Evolutionary conservation across 768 basidiomycete genomes (phyloP).

Genomic region (Trametes meyenii): DNA sequence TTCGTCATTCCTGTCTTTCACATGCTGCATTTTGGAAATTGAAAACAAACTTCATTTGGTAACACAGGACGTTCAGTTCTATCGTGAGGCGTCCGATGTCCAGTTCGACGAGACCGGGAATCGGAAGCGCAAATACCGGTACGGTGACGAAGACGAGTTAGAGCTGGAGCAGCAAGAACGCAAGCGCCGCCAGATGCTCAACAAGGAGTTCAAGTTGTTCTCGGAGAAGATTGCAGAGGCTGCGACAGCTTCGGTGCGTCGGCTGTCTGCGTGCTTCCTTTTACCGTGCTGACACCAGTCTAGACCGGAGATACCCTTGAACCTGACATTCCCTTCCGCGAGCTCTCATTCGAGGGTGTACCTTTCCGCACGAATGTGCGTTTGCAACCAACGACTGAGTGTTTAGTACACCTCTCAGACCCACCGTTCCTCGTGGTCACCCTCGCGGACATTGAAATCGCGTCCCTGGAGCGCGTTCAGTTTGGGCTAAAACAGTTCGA

Average conservation of each 20-base stretch:
- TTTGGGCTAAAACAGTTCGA: conserved; percentile 97
- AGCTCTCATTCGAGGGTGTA: conserved; percentile 95
- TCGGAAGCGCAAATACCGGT: conserved; percentile 93
- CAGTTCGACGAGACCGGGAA: conserved; percentile 99
- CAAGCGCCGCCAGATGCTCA: conserved; percentile 83
- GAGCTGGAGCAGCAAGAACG: conserved; percentile 98
- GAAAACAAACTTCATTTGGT: conserved; percentile 11
- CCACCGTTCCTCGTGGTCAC: conserved; percentile 96
- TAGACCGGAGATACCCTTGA: conserved; percentile 86
- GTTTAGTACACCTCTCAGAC: conserved; percentile 93
- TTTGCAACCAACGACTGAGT: conserved; percentile 95
- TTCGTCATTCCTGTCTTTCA: conserved; percentile 40
- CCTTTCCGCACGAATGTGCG: conserved; percentile 95
- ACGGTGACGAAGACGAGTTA: conserved; percentile 98
- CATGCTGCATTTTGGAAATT: background rate
- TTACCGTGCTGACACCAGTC: conserved; percentile 5
- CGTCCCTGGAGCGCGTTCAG: conserved; percentile 95
- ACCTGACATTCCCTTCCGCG: conserved; percentile 95
- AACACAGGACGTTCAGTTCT: conserved; percentile 92
- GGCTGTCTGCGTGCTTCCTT: background rate
- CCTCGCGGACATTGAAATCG: conserved; percentile 92
- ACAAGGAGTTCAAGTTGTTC: conserved; percentile 93
- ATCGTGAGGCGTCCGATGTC: conserved; percentile 95
- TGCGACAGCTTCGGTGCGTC: conserved; percentile 68
- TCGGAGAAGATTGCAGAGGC: conserved; percentile 92